Evolutionary conservation across 768 basidiomycete genomes (phyloP), one percentile per base, ranked within the genome.

Genomic region (Rhodotorula sphaerocarpa): DNA sequence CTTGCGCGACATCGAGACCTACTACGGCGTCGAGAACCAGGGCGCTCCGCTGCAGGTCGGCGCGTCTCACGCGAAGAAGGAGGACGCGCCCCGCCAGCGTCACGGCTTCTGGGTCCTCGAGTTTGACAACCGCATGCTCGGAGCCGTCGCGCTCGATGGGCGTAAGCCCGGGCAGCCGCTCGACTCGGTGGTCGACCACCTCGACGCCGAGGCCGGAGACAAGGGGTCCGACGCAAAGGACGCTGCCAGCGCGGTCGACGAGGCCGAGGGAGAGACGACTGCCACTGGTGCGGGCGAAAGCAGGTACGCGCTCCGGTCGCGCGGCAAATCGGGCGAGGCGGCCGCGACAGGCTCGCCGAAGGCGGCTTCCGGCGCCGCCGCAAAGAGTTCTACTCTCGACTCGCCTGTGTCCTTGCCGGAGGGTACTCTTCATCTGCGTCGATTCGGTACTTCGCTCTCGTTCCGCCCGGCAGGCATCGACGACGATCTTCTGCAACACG

Each of bases 391-490:
- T 54, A 21, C 63, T 31, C 50, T 60, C 54, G 41, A 53, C 52
- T n/a, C 58, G 21, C 31, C 53, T 4, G 41, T 47, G 20, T 23
- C 66, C 11, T 50, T 61, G 21, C 57, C 59, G 7, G 41, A 47
- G 1, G 61, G 58, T 1, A 69, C 67, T 4, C 46, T 69, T 31
- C 60, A 61, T 30, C 44, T 69, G 31, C 63, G 67, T 18, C 67
- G 63, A 3, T 57, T 69, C 57, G 50, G 56, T 5, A 62, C 67
- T 18, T 59, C 59, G 11, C 44, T 59, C 36, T 61, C 59, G 3
- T 69, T 69, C 67, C 67, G 67, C 43, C 15, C 59, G 10, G 63
- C 67, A 48, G 53, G 54, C 16, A 69, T 62, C 57, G 67, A 69
- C 27, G 60, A 59, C 63, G 63, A 65, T 45, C 60, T 69, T 27